Evolutionary conservation across 2,329 filamentous ascomycete genomes (phyloP).

Genomic region (Claviceps arundinis): DNA sequence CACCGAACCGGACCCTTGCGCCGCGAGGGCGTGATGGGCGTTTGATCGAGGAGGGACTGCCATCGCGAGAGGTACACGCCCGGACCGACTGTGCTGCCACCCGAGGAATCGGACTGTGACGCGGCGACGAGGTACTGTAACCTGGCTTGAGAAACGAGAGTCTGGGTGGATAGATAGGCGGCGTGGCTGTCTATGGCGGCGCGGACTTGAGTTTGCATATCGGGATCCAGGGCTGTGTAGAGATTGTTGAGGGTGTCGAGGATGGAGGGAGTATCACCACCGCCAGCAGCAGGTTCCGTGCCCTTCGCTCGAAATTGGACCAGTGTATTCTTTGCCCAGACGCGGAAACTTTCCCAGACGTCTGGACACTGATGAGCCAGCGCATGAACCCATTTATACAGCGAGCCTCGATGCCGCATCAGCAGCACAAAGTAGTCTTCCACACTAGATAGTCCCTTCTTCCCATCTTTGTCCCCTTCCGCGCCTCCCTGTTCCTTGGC

Average conservation of each 20-base stretch:
- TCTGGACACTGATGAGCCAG: constrained; percentile 55
- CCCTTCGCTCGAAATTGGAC: constrained; percentile 35
- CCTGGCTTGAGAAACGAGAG: constrained; percentile 36
- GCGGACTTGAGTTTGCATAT: constrained; percentile 32
- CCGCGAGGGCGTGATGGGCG: constrained; percentile 49
- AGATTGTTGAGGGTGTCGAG: constrained; percentile 26
- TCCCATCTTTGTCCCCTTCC: not conserved
- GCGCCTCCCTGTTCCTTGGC: not conserved
- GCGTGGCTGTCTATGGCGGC: constrained; percentile 45
- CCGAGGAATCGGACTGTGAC: constrained; percentile 9
- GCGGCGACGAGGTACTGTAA: constrained; percentile 43
- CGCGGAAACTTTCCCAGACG: constrained; percentile 44
- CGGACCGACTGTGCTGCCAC: constrained; percentile 40
- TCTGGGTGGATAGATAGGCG: constrained; percentile 43
- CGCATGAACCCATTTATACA: constrained; percentile 60
- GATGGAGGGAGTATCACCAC: constrained; percentile 13
- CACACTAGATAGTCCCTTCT: constrained; percentile 40
- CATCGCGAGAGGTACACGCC: constrained; percentile 61
- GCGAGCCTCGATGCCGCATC: constrained; percentile 45
- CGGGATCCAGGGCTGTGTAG: constrained; percentile 31
- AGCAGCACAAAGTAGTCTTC: constrained; percentile 60
- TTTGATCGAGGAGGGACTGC: constrained; percentile 59
- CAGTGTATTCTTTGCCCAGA: constrained; percentile 46
- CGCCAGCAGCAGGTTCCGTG: not conserved
- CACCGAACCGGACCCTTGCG: constrained; percentile 37